A percentile compares a stretch with the other conserved stretches of the same genome.
These are phyloP conservation scores for Trichoderma virens DNA, from an alignment of 495 filamentous ascomycete species.

Conservation along the genomic window DNA sequence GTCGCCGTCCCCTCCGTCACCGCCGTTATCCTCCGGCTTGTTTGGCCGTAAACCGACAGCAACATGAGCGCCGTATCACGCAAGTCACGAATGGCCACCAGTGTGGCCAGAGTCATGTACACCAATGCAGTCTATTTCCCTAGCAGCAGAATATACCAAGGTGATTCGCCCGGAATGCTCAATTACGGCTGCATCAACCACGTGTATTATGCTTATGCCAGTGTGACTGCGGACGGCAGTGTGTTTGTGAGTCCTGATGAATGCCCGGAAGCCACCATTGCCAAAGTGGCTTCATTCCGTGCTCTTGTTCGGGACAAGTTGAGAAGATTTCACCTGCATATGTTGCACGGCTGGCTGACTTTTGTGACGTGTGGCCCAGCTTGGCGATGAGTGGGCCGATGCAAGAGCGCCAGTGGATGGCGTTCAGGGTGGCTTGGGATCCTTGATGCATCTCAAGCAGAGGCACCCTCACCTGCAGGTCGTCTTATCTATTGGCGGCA, in stretches of 20 bases:
- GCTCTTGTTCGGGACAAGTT: conserved; percentile 12
- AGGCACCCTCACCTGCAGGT: conserved; percentile 69
- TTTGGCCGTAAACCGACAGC: background rate
- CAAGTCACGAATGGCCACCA: conserved; percentile 31
- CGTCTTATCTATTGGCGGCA: conserved; percentile 83
- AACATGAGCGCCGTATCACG: conserved; percentile 20
- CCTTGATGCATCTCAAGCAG: conserved; percentile 67
- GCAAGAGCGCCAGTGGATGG: conserved; percentile 72
- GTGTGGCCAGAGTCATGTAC: conserved; percentile 41
- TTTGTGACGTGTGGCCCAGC: conserved; percentile 38
- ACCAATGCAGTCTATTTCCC: conserved; percentile 87
- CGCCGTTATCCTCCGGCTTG: background rate
- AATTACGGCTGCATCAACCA: conserved; percentile 58
- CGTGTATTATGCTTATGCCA: conserved; percentile 87
- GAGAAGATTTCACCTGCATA: conserved; percentile 13
- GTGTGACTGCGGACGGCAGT: conserved; percentile 68
- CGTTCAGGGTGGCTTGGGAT: conserved; percentile 65
- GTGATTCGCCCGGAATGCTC: conserved; percentile 69
- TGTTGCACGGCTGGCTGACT: conserved; percentile 8
- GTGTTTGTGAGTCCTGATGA: conserved; percentile 57
- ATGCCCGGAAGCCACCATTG: background rate
- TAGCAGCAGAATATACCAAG: conserved; percentile 72
- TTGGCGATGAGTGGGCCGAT: conserved; percentile 84
- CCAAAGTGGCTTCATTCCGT: background rate
- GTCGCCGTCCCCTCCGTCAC: conserved; percentile 12